Evolutionary conservation across 306 rosid genomes (phyloP).

Genomic region (Sechiopsis laciniata): DNA sequence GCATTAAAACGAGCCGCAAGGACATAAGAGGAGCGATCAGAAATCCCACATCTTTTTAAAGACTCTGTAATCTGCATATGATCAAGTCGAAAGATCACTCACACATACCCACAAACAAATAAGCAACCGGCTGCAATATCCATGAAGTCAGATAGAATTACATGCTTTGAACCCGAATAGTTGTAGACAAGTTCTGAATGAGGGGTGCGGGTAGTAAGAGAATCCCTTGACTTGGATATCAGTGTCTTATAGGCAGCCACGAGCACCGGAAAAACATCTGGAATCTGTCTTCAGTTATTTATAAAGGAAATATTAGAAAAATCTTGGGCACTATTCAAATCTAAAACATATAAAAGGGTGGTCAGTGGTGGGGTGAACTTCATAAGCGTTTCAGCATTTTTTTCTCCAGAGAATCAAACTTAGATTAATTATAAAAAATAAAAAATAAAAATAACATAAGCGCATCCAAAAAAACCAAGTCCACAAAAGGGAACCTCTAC

Average conservation of each 20-base stretch:
- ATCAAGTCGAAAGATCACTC: slow-evolving; percentile 31
- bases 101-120: slow-evolving; percentile 12
- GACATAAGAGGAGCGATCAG: slow-evolving; percentile 57
- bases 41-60: slow-evolving; percentile 78
- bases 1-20: slow-evolving; percentile 76
- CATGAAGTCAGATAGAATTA: slow-evolving; percentile 21
- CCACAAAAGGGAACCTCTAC: no score
- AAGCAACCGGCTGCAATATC: slow-evolving; percentile 1
- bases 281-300: slow-evolving; percentile 50
- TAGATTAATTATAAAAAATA: no score
- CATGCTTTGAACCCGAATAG: slow-evolving; percentile 91
- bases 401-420: no score
- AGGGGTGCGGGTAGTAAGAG: slow-evolving; percentile 78
- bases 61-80: slow-evolving; percentile 73
- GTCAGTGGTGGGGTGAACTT: not conserved
- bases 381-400: no score
- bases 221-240: slow-evolving; percentile 57
- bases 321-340: slow-evolving; percentile 17
- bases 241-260: slow-evolving; percentile 80
- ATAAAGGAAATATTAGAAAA: slow-evolving; percentile 28
- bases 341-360: not conserved
- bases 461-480: no score
- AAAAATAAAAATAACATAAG: no score
- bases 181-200: slow-evolving; percentile 94
- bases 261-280: slow-evolving; percentile 71